phyloP scores from a whole-genome alignment of 2,329 filamentous ascomycete species.

The Epichloe sibirici region DNA sequence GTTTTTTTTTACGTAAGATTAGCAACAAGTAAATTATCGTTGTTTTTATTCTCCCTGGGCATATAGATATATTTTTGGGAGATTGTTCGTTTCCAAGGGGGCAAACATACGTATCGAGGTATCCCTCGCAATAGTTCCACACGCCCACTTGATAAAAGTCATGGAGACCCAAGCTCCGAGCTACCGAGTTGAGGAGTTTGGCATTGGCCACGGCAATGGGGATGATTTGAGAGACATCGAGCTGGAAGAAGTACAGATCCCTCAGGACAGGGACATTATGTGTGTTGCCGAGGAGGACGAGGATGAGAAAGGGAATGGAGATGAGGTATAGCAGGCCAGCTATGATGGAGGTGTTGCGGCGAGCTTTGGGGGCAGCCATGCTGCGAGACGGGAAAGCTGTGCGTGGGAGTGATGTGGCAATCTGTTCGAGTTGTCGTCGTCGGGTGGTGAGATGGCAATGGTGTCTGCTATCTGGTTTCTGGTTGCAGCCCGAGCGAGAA shows the following conservation, averaged over 20 bases:
- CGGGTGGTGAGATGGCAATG: too few species aligned
- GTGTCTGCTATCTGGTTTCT: too few species aligned
- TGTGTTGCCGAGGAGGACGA: conserved; percentile 68
- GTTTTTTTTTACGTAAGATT: not conserved
- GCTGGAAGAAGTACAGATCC: conserved; percentile 70
- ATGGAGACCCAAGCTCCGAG: conserved; percentile 73
- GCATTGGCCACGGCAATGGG: conserved; percentile 60
- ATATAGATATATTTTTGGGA: too few species aligned
- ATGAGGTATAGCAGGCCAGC: conserved; percentile 61
- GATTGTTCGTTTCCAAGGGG: not conserved
- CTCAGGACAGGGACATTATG: conserved; percentile 47
- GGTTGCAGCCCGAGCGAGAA: too few species aligned
- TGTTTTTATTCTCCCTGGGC: too few species aligned
- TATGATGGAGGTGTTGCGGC: conserved; percentile 49
- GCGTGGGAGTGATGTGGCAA: not conserved
- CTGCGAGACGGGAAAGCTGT: not conserved
- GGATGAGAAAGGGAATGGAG: conserved; percentile 64
- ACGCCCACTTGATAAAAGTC: conserved; percentile 91
- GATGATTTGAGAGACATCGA: conserved; percentile 74
- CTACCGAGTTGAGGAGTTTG: conserved; percentile 73
- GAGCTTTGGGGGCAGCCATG: conserved; percentile 18
- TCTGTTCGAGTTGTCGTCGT: not conserved
- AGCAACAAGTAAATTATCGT: too few species aligned
- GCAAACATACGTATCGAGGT: conserved; percentile 43
- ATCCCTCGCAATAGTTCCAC: conserved; percentile 89